Evolutionary conservation across 306 rosid species (phyloP).

Genomic region (Dalbergia cochinchinensis): DNA sequence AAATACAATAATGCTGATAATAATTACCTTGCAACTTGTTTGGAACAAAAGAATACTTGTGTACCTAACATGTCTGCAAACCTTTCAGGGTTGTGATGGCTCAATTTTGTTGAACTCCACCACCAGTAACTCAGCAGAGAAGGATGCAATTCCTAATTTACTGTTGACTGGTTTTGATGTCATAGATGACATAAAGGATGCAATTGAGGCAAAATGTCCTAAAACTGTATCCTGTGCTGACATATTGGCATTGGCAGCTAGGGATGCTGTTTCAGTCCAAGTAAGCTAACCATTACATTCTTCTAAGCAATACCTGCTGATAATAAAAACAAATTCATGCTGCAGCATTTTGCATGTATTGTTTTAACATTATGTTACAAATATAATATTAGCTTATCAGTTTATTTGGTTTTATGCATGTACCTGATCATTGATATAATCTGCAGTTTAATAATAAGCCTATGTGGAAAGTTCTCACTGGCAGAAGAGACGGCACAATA

Average conservation of each 20-base stretch:
- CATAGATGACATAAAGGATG: slow-evolving; percentile 60
- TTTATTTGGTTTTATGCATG: slow-evolving; percentile 7
- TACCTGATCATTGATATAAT: neutral
- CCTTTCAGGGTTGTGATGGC: slow-evolving; percentile 69
- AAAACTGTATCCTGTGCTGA: slow-evolving; percentile 77
- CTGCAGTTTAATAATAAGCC: slow-evolving; percentile 53
- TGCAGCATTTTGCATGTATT: neutral
- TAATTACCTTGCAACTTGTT: slow-evolving; percentile 6
- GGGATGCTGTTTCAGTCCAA: slow-evolving; percentile 61
- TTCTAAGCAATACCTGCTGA: slow-evolving; percentile 8
- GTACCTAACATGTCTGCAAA: slow-evolving; percentile 26
- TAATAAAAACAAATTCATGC: neutral
- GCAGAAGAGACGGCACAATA: slow-evolving; percentile 69
- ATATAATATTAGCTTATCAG: neutral
- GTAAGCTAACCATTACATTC: slow-evolving; percentile 44
- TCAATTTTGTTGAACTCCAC: slow-evolving; percentile 65
- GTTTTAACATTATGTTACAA: neutral
- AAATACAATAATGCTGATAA: too few species aligned
- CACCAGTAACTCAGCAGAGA: slow-evolving; percentile 54
- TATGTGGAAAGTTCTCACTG: slow-evolving; percentile 66
- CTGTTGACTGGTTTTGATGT: slow-evolving; percentile 61
- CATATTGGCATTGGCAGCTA: slow-evolving; percentile 63
- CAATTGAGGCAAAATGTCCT: slow-evolving; percentile 56
- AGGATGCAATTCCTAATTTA: slow-evolving; percentile 57
- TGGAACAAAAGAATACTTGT: neutral